Base-by-base conservation (phyloP, 164 flowering plant genomes). In the Dillenia suffruticosa region DNA sequence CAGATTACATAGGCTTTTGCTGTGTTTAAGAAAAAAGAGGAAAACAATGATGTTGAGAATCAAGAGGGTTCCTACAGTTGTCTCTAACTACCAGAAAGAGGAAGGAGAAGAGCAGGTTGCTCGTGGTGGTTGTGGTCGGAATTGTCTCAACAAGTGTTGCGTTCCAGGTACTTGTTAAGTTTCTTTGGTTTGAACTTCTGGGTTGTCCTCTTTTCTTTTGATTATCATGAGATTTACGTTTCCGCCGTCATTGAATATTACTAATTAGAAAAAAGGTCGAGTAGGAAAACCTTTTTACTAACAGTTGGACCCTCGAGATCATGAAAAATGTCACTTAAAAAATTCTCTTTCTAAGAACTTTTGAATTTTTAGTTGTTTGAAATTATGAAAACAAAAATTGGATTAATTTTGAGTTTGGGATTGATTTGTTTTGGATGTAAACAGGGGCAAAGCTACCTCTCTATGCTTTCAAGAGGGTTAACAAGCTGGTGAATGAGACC, bases 61-160 rank as follows among this genome's bases (percentile, higher is more conserved):
- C 59, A 87, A 87, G 80, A 84, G 84, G 79, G 92, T 87, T 62
- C 83, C 89, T 1, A 87, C 89, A 1, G 77, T 84, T 26, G 86
- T 84, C 45, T 87, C 92, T 12, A 87, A 84, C 67, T 79, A 70
- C 63, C 92, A 81, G 69, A 79, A 84, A 69, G 85, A 86, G 44
- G 83, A 82, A 58, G 56, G 63, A 12, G 80, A 73, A 9, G 74
- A 70, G 13, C 61, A 22, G n/a, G 49, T 71, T 61, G 50, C 51
- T 0, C 67, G 14, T 0, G 72, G 62, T 40, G 90, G 90, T 12
- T 86, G 92, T 24, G 85, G 92, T 17, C 79, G 85, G 44, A 84
- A 86, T 57, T 86, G 92, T 68, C 83, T 86, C 32, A 63, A 65
- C 7, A 64, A 69, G 8, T 86, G 88, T 51, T 86, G 92, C 82